These are phyloP conservation scores for Dioscorea zingiberensis DNA, from an alignment of 106 monocot genomes.

Conservation along the genomic window DNA sequence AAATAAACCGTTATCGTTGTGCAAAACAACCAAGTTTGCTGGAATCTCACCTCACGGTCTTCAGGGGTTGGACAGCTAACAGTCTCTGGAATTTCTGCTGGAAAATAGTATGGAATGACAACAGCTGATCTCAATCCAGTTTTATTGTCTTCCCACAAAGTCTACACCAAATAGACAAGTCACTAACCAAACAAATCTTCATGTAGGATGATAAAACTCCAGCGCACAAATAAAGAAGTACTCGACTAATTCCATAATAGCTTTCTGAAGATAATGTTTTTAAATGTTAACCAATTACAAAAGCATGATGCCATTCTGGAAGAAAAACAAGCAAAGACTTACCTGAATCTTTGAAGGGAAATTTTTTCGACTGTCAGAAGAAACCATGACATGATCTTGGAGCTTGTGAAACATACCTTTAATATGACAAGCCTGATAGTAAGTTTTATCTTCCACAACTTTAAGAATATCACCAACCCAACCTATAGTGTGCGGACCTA, in stretches of 20 bases:
- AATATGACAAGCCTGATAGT: conserved; percentile 52
- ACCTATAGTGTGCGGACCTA: conserved; percentile 18
- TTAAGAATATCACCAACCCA: conserved; percentile 48
- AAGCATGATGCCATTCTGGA: not conserved
- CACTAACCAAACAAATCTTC: not conserved
- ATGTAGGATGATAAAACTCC: not conserved
- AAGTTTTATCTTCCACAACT: conserved; percentile 34
- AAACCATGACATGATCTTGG: conserved; percentile 49
- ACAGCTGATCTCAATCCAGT: conserved; percentile 39
- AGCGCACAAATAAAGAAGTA: not conserved
- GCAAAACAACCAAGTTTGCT: not conserved
- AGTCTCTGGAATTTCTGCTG: conserved; percentile 34
- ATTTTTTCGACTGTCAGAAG: conserved; percentile 10
- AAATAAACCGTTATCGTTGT: not conserved
- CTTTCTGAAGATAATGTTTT: too few relatives aligned
- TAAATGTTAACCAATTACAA: not conserved
- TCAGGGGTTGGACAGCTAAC: conserved; percentile 35
- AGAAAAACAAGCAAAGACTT: conserved; percentile 4
- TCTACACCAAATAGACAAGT: conserved; percentile 19
- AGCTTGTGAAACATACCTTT: conserved; percentile 38
- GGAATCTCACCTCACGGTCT: conserved; percentile 41
- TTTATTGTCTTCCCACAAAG: conserved; percentile 54
- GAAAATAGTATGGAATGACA: conserved; percentile 42
- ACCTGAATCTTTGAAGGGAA: conserved; percentile 49
- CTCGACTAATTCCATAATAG: too few relatives aligned